These are phyloP conservation scores for Cynanchum wilfordii DNA, from an alignment of 257 asterid species.

Conservation along the genomic window DNA sequence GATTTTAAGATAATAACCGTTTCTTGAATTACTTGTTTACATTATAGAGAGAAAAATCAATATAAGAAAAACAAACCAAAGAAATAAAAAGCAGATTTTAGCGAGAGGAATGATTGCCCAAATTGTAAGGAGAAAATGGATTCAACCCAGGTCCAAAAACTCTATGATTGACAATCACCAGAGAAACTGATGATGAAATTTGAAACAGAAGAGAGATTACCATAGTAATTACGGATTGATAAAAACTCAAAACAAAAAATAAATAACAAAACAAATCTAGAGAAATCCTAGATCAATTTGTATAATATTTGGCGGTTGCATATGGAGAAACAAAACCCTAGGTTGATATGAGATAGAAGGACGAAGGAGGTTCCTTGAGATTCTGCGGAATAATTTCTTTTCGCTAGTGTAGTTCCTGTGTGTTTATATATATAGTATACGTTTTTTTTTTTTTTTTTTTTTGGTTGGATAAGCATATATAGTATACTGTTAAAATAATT, in stretches of 20 bases:
- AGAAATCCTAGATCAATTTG: slow-evolving; percentile 21
- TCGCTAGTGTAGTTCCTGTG: no score
- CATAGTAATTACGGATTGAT: slow-evolving; percentile 42
- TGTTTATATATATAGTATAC: no score
- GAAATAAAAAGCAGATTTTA: slow-evolving; percentile 26
- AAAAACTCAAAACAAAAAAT: slow-evolving; percentile 16
- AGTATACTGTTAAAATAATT: no score
- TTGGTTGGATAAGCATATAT: no score
- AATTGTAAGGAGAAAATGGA: slow-evolving; percentile 77
- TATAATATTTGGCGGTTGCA: slow-evolving; percentile 54
- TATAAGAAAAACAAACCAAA: background rate
- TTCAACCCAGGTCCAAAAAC: slow-evolving; percentile 96
- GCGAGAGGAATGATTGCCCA: slow-evolving; percentile 91
- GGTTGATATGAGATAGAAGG: background rate
- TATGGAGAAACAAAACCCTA: slow-evolving; percentile 25
- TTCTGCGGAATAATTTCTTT: background rate
- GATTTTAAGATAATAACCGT: background rate
- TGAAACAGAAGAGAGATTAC: slow-evolving; percentile 33
- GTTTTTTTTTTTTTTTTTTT: no score
- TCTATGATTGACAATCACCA: slow-evolving; percentile 57
- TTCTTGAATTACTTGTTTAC: slow-evolving; percentile 12
- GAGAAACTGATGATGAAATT: slow-evolving; percentile 46
- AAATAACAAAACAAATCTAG: background rate
- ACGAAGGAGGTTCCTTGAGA: background rate
- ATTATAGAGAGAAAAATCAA: slow-evolving; percentile 21